Percentiles rank a stretch among this genome's conserved stretches.
phyloP scores from a whole-genome alignment of 257 asterid genomes.

The Solanum paucissectum region DNA sequence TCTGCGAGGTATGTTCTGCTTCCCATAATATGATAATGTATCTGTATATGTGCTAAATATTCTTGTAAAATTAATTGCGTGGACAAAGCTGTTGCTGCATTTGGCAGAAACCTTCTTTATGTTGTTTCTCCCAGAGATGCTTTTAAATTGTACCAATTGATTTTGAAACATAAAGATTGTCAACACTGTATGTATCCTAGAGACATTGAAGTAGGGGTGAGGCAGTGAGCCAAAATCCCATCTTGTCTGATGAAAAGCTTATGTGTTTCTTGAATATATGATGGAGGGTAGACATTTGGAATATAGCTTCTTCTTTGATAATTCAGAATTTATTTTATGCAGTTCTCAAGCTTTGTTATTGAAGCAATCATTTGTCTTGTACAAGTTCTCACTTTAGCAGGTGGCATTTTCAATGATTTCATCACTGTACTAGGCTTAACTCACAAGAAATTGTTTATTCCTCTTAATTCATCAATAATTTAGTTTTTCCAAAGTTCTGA shows the following conservation, averaged over 20 bases:
- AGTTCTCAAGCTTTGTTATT: neutral
- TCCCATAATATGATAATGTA: neutral
- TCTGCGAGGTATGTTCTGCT: conserved; percentile 6
- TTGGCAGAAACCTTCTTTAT: neutral
- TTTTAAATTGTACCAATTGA: neutral
- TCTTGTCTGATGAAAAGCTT: neutral
- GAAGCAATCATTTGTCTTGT: neutral
- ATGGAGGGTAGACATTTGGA: neutral
- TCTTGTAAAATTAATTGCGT: neutral
- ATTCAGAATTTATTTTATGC: neutral
- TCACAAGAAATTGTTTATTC: neutral
- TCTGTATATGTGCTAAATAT: neutral
- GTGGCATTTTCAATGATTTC: neutral
- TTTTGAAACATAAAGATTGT: neutral
- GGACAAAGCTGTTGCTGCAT: neutral
- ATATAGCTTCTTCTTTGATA: neutral
- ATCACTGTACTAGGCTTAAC: neutral
- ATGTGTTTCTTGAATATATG: neutral
- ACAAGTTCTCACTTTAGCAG: neutral
- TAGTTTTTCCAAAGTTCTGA: neutral
- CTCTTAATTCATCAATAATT: neutral
- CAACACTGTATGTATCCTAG: neutral
- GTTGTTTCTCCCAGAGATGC: neutral
- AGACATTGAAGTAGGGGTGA: neutral
- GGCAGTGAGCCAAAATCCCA: neutral